Base-by-base conservation (phyloP, 495 filamentous ascomycete species). In the Massariosphaeria phaeospora region DNA sequence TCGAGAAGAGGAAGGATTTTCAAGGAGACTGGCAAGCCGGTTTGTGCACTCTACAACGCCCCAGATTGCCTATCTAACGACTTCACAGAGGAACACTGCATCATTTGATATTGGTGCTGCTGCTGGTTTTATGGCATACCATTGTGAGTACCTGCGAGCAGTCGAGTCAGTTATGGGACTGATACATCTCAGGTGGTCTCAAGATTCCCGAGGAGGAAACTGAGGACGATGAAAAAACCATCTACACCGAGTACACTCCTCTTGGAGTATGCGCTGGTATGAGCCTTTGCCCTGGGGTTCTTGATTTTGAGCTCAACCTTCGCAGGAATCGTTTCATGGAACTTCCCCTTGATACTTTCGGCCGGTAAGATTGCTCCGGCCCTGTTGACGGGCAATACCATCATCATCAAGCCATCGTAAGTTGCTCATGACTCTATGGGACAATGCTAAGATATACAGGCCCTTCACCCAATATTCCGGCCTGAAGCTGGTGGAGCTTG, bases 381-480 rank as follows among this genome's bases (percentile, higher is more conserved):
- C 12, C 67, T 85, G 1, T 61, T 81, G 7, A 81, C 82, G 0
- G 82, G 82, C 23, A 82, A 82, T 68, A 72, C 74, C 45, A 74
- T 83, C 45, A 82, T 85, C 66, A 72, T 84, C 63, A 85, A 85
- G 66, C 76, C 77, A 13, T 77, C 65, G 53, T 57, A 48, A 48
- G 48, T 45, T 20, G 10, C n/a, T 25, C 25, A 3, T 18, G 8
- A 30, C 15, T 21, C 13, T 12, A 35, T n/a, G 13, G 31, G 17
- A 11, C 18, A 42, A 27, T 21, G 21, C 39, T 52, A 18, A 46
- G 21, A 20, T 10, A 3, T 41, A 5, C 25, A 56, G 52, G 24
- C 69, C 69, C 7, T 72, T 81, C 68, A 85, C 84, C 0, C 84
- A 84, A 0, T 87, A 88, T 73, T 78, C 78, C 43, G 77, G 70